Evolutionary conservation across 257 asterid genomes (phyloP), one percentile per base, ranked within the genome.

Genomic region (Linaria vulgaris): DNA sequence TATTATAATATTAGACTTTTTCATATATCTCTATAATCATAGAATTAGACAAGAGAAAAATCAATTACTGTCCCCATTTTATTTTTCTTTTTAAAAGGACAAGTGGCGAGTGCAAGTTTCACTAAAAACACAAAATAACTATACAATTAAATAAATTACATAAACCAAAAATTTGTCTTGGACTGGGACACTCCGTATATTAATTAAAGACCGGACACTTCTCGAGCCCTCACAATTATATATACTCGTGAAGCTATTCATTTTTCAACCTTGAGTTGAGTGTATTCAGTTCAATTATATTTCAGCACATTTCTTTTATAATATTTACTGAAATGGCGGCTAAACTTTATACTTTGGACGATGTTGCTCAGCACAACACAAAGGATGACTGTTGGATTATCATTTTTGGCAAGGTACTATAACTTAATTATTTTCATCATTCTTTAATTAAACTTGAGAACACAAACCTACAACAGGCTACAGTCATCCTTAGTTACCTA

Each of bases 311-410:
- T 50, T 2, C 20, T 17, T 21, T n/a, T 1, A 24, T 55, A 6
- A 23, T 15, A 48, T 13, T 44, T 15, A 30, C 12, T 22, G 15
- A 51, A 17, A 24, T 52, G 65, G 84, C 82, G 95, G 92, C 80
- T 7, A 82, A 79, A 63, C 68, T 73, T 13, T 84, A n/a, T 63
- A 78, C 83, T 55, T 68, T 87, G 78, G 81, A 80, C 34, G 83
- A 87, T 74, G 81, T 80, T 56, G 71, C 86, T 31, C 65, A 79
- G 73, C 95, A 87, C 81, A 84, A 77, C 78, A 63, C 61, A 73
- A 30, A 70, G 20, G 76, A 79, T 41, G 90, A 84, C 74, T 82
- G 90, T 71, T 84, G 90, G 95, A 63, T 84, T 72, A 25, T 80
- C 68, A 72, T 87, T 56, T 69, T 59, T 31, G 92, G 88, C 64